Conservation (phyloP, 2,329 filamentous ascomycete species). For the Coniella vitis region DNA sequence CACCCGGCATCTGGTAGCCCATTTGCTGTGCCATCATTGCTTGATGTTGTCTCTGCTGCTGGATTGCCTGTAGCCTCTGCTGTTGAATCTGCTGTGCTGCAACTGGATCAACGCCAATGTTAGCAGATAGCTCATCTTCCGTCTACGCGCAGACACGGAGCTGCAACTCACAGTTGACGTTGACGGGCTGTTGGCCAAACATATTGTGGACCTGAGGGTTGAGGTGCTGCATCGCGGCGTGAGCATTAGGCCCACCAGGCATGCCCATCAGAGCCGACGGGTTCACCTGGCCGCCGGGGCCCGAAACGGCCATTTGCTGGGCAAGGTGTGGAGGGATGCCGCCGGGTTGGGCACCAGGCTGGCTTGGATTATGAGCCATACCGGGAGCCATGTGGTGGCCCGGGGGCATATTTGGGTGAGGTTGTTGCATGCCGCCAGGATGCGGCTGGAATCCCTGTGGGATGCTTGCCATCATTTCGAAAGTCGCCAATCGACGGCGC, state of each 20-base stretch:
- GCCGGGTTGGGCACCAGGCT: constrained; percentile 59
- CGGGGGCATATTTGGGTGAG: constrained; percentile 58
- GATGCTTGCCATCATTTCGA: constrained; percentile 65
- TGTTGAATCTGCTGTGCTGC: constrained; percentile 41
- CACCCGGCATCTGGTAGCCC: constrained; percentile 40
- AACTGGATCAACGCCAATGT: constrained; percentile 13
- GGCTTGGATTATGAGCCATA: constrained; percentile 62
- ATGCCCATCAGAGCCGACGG: constrained; percentile 72
- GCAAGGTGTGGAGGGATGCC: constrained; percentile 61
- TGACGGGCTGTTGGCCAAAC: constrained; percentile 48
- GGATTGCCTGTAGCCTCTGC: constrained; percentile 46
- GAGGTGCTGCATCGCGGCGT: constrained; percentile 62
- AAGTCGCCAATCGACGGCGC: constrained; percentile 48
- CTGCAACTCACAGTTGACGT: constrained; percentile 27
- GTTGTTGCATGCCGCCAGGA: constrained; percentile 60
- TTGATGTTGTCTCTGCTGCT: constrained; percentile 46
- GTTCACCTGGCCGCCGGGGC: constrained; percentile 64
- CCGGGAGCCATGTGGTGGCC: constrained; percentile 57
- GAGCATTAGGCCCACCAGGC: constrained; percentile 63
- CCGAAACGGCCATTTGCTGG: constrained; percentile 65
- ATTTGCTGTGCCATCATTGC: constrained; percentile 47
- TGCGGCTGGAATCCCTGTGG: constrained; percentile 59
- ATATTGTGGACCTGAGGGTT: constrained; percentile 54
- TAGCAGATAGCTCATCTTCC: background rate
- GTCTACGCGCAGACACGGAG: background rate